phyloP scores from a whole-genome alignment of 169 alveolate genomes.

The Perkinsus chesapeaki region DNA sequence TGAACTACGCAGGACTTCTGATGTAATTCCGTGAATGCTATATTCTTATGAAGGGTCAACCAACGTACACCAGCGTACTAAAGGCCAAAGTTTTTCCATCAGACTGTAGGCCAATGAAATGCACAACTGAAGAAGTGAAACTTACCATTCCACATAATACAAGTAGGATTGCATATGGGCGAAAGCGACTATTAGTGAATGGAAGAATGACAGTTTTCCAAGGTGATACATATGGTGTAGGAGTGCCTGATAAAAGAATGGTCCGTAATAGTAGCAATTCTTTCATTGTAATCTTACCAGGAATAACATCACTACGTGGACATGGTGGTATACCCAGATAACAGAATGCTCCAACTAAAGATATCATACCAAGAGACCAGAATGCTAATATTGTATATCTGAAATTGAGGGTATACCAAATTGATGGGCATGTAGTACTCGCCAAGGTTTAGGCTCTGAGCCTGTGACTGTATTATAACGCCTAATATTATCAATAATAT shows the following conservation, averaged over 20 bases:
- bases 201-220: background rate
- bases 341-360: background rate
- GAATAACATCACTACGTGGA: background rate
- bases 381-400: background rate
- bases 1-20: no score
- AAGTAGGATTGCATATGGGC: background rate
- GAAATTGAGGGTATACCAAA: no score
- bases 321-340: background rate
- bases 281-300: background rate
- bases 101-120: background rate
- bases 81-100: no score
- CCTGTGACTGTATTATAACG: background rate
- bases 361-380: background rate
- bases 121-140: background rate
- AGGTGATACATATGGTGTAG: background rate
- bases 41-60: no score
- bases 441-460: background rate
- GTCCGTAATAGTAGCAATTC: background rate
- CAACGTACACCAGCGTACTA: no score
- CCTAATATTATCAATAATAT: background rate
- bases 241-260: background rate
- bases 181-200: background rate
- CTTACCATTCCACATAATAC: background rate
- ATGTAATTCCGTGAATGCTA: no score
- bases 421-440: no score